A percentile compares a stretch with the other conserved stretches of the same genome.
Conservation (phyloP, 441 rosid genomes). For the Manihot esculenta region DNA sequence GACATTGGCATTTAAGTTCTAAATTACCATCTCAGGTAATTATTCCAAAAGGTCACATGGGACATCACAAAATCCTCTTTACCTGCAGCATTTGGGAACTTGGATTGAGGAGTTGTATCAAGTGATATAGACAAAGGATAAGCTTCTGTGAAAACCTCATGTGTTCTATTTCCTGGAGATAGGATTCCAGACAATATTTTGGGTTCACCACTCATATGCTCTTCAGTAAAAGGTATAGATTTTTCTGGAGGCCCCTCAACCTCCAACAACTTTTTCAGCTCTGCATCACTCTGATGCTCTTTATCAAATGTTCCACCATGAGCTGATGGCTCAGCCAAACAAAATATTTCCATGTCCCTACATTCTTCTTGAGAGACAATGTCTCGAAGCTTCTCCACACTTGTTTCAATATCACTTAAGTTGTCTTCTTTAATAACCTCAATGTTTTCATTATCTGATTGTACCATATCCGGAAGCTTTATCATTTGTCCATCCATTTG, state of each 20-base stretch:
- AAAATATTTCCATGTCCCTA: conserved; percentile 14
- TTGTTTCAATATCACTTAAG: conserved; percentile 29
- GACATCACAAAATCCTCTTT: conserved; percentile 17
- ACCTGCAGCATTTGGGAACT: conserved; percentile 45
- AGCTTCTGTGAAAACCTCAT: conserved; percentile 25
- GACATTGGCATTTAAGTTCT: neutral
- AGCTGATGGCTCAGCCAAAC: conserved; percentile 28
- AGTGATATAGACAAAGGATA: conserved; percentile 32
- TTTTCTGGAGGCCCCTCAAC: conserved; percentile 25
- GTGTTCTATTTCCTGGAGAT: conserved; percentile 15
- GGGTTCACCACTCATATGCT: conserved; percentile 24
- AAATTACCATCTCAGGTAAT: too few species aligned
- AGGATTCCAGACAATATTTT: conserved; percentile 20
- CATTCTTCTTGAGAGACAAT: conserved; percentile 21
- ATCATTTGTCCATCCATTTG: conserved; percentile 33
- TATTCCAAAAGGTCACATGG: neutral
- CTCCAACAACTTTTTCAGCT: conserved; percentile 23
- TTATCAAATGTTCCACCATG: conserved; percentile 24
- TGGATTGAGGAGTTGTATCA: conserved; percentile 39
- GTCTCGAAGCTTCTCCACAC: conserved; percentile 46
- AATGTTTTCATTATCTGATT: conserved; percentile 27
- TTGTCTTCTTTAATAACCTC: conserved; percentile 22
- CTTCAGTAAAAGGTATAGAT: conserved; percentile 30
- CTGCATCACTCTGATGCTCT: conserved; percentile 28
- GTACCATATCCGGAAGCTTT: conserved; percentile 22